These are phyloP conservation scores for Calonectria honghensis DNA, from an alignment of 2,329 filamentous ascomycete species.

Conservation along the genomic window DNA sequence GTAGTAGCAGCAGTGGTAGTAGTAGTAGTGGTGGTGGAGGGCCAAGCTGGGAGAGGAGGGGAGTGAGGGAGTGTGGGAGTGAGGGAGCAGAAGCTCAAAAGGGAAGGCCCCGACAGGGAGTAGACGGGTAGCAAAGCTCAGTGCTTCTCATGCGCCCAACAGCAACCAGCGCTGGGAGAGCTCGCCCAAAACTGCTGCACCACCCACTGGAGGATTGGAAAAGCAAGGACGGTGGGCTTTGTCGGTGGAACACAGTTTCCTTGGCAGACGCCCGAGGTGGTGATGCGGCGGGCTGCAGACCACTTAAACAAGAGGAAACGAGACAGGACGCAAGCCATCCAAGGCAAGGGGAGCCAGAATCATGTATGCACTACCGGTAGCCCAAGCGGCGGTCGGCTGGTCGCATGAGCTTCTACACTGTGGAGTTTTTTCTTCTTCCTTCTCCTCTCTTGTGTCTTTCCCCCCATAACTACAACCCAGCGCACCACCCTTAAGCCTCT, in stretches of 20 bases:
- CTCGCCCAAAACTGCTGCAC: not conserved
- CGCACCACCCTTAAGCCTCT: slow-evolving; percentile 8
- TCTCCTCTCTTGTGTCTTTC: too few relatives aligned
- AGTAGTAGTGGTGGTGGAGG: slow-evolving; percentile 32
- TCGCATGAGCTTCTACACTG: slow-evolving; percentile 29
- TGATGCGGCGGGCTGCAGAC: not conserved
- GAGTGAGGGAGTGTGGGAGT: not conserved
- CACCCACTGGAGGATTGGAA: not conserved
- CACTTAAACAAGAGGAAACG: slow-evolving; percentile 1
- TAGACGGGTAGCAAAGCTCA: slow-evolving; percentile 12
- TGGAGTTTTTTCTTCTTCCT: slow-evolving; percentile 9
- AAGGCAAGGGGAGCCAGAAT: slow-evolving; percentile 21
- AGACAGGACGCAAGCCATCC: slow-evolving; percentile 8
- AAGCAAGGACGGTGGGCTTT: slow-evolving; percentile 1
- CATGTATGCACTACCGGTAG: slow-evolving; percentile 25
- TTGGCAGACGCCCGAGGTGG: not conserved
- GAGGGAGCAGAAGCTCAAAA: slow-evolving; percentile 18
- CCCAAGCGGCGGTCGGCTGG: slow-evolving; percentile 18
- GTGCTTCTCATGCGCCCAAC: slow-evolving; percentile 24
- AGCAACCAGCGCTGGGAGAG: not conserved
- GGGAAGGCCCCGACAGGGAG: slow-evolving; percentile 24
- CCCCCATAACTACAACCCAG: slow-evolving; percentile 18
- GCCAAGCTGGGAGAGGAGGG: slow-evolving; percentile 14
- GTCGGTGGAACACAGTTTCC: not conserved
- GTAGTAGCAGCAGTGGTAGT: not conserved